These are phyloP conservation scores for Suillus alpinus DNA, from an alignment of 768 basidiomycete genomes.

Conservation along the genomic window DNA sequence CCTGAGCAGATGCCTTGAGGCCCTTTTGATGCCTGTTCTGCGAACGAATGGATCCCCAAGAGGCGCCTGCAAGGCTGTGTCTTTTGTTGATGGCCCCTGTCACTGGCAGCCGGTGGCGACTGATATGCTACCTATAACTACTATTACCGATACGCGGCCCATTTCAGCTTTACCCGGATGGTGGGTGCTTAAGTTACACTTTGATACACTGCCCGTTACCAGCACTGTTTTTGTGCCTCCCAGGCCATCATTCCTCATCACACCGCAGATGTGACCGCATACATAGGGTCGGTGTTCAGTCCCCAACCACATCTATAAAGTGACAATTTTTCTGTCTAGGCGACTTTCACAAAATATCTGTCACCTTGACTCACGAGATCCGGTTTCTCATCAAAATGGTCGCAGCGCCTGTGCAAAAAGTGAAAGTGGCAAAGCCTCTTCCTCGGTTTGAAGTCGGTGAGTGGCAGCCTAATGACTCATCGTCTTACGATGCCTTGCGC, in stretches of 20 bases:
- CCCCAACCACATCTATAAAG: neutral
- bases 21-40: neutral
- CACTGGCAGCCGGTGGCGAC: too few relatives aligned
- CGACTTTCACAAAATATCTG: too few relatives aligned
- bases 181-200: neutral
- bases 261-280: neutral
- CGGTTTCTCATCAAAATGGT: slow-evolving; percentile 3
- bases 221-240: neutral
- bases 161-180: neutral
- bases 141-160: neutral
- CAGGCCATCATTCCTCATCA: slow-evolving; percentile 3
- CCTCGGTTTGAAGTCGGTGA: slow-evolving; percentile 73
- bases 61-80: neutral
- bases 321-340: neutral
- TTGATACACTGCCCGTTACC: slow-evolving; percentile 11
- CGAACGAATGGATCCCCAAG: neutral
- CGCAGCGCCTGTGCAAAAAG: slow-evolving; percentile 10
- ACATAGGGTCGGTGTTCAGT: neutral
- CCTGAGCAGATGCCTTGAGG: neutral
- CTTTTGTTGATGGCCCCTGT: neutral
- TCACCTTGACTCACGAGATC: neutral
- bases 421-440: slow-evolving; percentile 58
- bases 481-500: slow-evolving; percentile 1
- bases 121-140: neutral
- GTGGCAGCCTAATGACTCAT: slow-evolving; percentile 7